These are phyloP conservation scores for Neofusicoccum umdonicola DNA, from an alignment of 2,329 filamentous ascomycete genomes.

Conservation along the genomic window DNA sequence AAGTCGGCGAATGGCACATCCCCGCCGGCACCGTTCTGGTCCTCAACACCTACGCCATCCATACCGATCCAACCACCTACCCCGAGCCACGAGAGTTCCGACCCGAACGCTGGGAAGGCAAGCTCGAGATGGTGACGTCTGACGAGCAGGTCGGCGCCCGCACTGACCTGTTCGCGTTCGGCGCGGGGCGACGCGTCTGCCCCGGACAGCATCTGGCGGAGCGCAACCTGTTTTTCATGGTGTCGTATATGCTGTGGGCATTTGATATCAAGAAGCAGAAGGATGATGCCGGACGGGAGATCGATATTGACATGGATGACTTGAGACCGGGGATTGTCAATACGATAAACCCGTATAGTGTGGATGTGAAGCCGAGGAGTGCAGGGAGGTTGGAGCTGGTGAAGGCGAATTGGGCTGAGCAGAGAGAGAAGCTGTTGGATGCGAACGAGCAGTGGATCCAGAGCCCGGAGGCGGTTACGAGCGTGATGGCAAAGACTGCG, in stretches of 20 bases:
- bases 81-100: conserved; percentile 16
- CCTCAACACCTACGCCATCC: conserved; percentile 36
- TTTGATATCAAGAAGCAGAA: conserved; percentile 24
- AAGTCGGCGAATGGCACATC: conserved; percentile 34
- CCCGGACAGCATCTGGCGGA: conserved; percentile 39
- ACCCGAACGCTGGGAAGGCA: conserved; percentile 22
- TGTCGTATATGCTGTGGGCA: conserved; percentile 35
- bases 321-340: conserved; percentile 24
- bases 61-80: conserved; percentile 24
- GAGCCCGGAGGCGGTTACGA: conserved; percentile 22
- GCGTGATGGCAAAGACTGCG: not conserved
- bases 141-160: conserved; percentile 21
- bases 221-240: conserved; percentile 29
- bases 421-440: conserved; percentile 22
- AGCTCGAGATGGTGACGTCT: conserved; percentile 21
- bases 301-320: conserved; percentile 19
- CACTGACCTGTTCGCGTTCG: conserved; percentile 36
- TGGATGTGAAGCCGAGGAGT: conserved; percentile 23
- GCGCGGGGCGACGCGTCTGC: conserved; percentile 37
- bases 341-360: conserved; percentile 22
- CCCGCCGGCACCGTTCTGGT: conserved; percentile 42
- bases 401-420: conserved; percentile 22
- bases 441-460: conserved; percentile 24
- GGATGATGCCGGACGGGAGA: conserved; percentile 2
- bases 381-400: conserved; percentile 11